Evolutionary conservation across 2,329 filamentous ascomycete species (phyloP), one percentile per base, ranked within the genome.

Genomic region (Cladorrhinum sp.): DNA sequence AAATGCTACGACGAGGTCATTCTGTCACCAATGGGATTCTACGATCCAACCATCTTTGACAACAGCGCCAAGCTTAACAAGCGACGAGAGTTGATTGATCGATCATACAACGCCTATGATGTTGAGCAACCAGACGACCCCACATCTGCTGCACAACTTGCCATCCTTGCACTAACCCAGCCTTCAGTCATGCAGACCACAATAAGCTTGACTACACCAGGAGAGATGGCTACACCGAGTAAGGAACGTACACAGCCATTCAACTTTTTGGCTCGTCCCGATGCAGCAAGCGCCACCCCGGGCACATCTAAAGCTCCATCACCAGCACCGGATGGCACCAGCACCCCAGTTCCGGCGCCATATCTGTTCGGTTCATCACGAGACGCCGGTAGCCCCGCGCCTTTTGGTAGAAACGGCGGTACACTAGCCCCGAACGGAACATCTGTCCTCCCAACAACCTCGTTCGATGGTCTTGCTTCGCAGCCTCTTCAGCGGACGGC

Each of bases 1-100:
- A 98, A 98, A 79, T 93, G 91, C 0, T 99, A 98, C 70, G 95
- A 99, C 67, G 95, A 98, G 74, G 90, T 96, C 22, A 91, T 96
- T 67, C 81, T 99, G n/a, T 90, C 95, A 0, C 90, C 93, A 1
- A 92, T 96, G 88, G 93, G 92, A n/a, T 90, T 93, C 69, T 97
- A 96, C 73, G 90, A 93, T 62, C 93, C 95, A 0, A 79, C 84
- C 2, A 89, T 97, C 58, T 96, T 98, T 67, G 91, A 96, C 71
- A 89, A 92, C 68, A 85, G 83, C 25, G 77, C 83, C 36, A 99
- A 99, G 78, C 83, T 98, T 10, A 79, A 82, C 20, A 88, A 91
- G 48, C 86, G 93, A 54, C 85, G 92, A 65, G 92, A 89, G 69
- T 80, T 98, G 22, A 86, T 98, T 29, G 88, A 91, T 58, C 88